Evolutionary conservation across 352 stramenopile genomes (phyloP).

Genomic region (Phytopythium kandeliae): DNA sequence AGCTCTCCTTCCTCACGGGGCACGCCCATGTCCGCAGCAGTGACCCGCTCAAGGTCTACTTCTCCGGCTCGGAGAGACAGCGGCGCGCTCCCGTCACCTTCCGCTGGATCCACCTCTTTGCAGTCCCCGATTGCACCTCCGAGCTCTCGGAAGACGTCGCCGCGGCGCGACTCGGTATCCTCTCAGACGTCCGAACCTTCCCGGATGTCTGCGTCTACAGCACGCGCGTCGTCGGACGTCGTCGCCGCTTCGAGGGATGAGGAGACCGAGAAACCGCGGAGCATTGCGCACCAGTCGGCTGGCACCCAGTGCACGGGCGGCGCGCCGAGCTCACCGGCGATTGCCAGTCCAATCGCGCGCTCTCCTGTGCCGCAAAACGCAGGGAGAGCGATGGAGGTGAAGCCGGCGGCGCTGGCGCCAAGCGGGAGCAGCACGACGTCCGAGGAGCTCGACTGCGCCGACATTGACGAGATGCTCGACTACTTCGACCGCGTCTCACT

Average conservation of each 20-base stretch:
- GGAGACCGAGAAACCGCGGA: neutral
- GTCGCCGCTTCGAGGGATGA: no score
- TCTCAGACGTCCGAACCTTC: neutral
- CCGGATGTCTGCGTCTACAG: neutral
- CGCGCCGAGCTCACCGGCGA: neutral
- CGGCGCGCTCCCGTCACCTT: neutral
- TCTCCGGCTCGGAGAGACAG: neutral
- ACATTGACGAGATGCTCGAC: conserved; percentile 73
- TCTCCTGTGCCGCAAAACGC: neutral
- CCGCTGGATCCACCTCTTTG: neutral
- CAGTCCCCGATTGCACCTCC: neutral
- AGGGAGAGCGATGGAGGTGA: neutral
- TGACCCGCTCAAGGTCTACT: neutral
- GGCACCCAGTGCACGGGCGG: neutral
- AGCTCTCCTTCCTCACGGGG: conserved; percentile 3
- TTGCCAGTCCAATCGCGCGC: neutral
- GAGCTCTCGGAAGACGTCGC: neutral
- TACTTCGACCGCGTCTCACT: conserved; percentile 68
- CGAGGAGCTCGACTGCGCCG: conserved; percentile 27
- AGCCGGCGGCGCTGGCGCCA: neutral
- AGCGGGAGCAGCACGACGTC: conserved; percentile 19
- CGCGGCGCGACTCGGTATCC: neutral
- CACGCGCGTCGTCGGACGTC: neutral
- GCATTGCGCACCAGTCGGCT: neutral
- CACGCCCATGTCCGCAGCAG: conserved; percentile 6